Conservation (phyloP, 2,329 filamentous ascomycete species). For the Verticillium klebahnii region DNA sequence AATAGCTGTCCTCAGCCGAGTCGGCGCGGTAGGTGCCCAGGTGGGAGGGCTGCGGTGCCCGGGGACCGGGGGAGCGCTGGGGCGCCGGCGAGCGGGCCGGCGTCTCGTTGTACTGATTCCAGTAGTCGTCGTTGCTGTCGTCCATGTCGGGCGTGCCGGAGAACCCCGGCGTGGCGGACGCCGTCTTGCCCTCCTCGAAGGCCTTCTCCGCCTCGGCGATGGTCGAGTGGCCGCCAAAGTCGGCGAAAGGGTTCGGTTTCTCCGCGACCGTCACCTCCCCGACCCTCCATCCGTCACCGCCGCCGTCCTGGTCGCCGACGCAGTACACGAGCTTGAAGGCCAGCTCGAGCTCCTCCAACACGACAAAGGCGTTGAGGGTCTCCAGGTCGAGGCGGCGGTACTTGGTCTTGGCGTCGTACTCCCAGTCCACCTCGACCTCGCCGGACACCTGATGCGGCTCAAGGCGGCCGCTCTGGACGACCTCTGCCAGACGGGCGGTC, state of each 20-base stretch:
- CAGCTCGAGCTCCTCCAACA: constrained; percentile 56
- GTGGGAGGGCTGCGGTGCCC: constrained; percentile 21
- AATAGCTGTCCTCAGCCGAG: constrained; percentile 64
- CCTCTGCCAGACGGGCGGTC: constrained; percentile 52
- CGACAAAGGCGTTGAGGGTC: constrained; percentile 65
- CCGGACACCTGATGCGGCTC: constrained; percentile 80
- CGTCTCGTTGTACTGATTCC: constrained; percentile 72
- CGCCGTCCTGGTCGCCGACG: constrained; percentile 56
- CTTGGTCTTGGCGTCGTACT: constrained; percentile 55
- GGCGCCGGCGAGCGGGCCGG: constrained; percentile 59
- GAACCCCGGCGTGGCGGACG: constrained; percentile 8
- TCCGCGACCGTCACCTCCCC: constrained; percentile 63
- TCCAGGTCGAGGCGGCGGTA: constrained; percentile 71
- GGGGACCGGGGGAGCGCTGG: constrained; percentile 59
- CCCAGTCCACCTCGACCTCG: constrained; percentile 71
- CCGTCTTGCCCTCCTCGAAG: constrained; percentile 32
- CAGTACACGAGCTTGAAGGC: constrained; percentile 67
- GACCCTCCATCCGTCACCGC: constrained; percentile 64
- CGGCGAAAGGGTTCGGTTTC: constrained; percentile 49
- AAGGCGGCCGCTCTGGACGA: constrained; percentile 58
- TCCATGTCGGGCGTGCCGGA: constrained; percentile 39
- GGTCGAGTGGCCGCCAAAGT: constrained; percentile 44
- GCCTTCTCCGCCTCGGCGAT: constrained; percentile 58
- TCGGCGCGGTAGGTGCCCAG: constrained; percentile 18
- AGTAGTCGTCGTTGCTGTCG: constrained; percentile 74